A percentile compares a stretch with the other conserved stretches of the same genome.
Conservation (phyloP, 495 filamentous ascomycete genomes). For the Glonium stellatum region DNA sequence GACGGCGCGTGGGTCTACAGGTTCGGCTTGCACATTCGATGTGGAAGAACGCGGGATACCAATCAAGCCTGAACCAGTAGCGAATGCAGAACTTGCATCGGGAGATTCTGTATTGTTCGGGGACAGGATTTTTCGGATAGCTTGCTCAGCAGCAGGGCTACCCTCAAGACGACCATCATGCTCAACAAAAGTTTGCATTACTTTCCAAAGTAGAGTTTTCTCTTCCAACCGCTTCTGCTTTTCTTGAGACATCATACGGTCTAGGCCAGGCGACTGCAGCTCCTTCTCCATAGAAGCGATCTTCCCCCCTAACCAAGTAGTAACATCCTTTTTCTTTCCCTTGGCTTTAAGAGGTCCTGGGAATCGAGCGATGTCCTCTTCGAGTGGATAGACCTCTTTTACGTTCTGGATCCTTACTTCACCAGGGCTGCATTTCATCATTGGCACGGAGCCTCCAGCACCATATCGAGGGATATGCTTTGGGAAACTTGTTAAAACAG, state of each 20-base stretch:
- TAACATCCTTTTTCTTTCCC: conserved; percentile 87
- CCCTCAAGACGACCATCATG: conserved; percentile 77
- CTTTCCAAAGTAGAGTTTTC: conserved; percentile 79
- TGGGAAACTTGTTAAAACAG: conserved; percentile 77
- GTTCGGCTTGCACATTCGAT: conserved; percentile 46
- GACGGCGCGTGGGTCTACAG: conserved; percentile 57
- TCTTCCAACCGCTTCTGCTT: conserved; percentile 57
- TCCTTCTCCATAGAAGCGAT: conserved; percentile 65
- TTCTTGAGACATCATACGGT: conserved; percentile 32
- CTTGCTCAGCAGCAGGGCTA: conserved; percentile 62
- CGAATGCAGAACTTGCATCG: conserved; percentile 21
- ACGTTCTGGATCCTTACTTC: conserved; percentile 68
- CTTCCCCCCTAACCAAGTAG: conserved; percentile 70
- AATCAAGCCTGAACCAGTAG: conserved; percentile 28
- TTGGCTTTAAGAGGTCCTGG: conserved; percentile 86
- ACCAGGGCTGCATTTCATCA: conserved; percentile 77
- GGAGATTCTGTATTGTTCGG: conserved; percentile 44
- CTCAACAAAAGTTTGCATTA: conserved; percentile 73
- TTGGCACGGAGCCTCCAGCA: conserved; percentile 60
- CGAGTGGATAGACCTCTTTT: conserved; percentile 60
- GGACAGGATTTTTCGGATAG: conserved; percentile 65
- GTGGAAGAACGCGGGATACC: conserved; percentile 29
- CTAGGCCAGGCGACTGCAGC: conserved; percentile 40
- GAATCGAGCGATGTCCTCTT: conserved; percentile 68
- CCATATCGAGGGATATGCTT: conserved; percentile 81